Conservation (phyloP, 345 rosid genomes). For the Hibiscus tridactylites region DNA sequence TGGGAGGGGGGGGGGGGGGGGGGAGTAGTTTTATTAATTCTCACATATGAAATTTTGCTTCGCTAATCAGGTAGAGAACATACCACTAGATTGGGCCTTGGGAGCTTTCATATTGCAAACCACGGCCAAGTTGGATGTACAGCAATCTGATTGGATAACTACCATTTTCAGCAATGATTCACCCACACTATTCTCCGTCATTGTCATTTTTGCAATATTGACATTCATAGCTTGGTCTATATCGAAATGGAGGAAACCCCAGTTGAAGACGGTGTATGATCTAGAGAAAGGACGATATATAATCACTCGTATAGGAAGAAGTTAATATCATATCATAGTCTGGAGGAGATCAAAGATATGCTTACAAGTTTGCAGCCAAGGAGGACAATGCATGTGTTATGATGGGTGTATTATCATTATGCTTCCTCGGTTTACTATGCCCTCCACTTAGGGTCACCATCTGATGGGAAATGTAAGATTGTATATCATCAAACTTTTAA, state of each 20-base stretch:
- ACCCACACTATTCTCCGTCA: constrained; percentile 31
- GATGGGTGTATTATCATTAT: not conserved
- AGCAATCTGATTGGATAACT: constrained; percentile 38
- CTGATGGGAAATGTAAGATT: not conserved
- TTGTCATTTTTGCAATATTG: constrained; percentile 36
- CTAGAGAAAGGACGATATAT: constrained; percentile 87
- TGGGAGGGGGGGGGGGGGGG: too few species aligned
- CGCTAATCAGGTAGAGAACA: constrained; percentile 58
- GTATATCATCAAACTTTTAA: not conserved
- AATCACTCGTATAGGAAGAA: constrained; percentile 53
- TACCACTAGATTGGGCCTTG: constrained; percentile 82
- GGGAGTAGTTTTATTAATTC: not conserved
- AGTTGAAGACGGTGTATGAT: constrained; percentile 70
- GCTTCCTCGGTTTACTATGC: constrained; percentile 7
- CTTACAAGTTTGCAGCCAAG: constrained; percentile 1
- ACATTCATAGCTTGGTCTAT: constrained; percentile 46
- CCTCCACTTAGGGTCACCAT: constrained; percentile 1
- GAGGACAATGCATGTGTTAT: not conserved
- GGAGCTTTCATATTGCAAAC: constrained; percentile 76
- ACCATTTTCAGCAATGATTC: constrained; percentile 38
- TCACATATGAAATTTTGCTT: constrained; percentile 10
- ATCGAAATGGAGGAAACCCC: constrained; percentile 75
- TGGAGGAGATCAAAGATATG: not conserved
- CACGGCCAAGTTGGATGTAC: constrained; percentile 20
- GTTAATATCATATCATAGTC: constrained; percentile 18